Evolutionary conservation across 2,329 filamentous ascomycete genomes (phyloP).

Genomic region (Nothophaeocryptopus gaeumannii): DNA sequence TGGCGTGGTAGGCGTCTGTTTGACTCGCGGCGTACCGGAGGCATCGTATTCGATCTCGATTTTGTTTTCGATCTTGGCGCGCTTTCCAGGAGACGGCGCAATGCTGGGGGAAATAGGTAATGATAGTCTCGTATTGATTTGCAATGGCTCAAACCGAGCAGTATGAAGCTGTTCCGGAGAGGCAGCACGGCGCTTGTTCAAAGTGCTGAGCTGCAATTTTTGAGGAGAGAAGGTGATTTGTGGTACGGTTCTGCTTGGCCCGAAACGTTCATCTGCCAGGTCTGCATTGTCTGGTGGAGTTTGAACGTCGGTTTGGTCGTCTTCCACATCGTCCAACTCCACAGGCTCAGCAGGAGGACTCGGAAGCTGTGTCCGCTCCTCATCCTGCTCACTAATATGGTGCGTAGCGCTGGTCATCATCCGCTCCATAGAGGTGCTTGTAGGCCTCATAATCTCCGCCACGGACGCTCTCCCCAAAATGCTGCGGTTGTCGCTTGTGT

Average conservation of each 20-base stretch:
- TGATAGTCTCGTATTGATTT: constrained; percentile 15
- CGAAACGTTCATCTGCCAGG: too few species aligned
- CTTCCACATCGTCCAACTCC: too few species aligned
- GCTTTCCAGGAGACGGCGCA: constrained; percentile 17
- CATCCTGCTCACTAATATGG: too few species aligned
- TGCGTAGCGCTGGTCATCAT: constrained; percentile 14
- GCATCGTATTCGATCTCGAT: constrained; percentile 26
- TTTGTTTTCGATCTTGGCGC: constrained; percentile 17
- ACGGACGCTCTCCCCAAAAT: constrained; percentile 19
- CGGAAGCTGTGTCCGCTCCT: too few species aligned
- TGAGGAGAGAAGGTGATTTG: constrained; percentile 1
- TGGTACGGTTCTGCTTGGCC: not conserved
- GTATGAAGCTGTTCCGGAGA: constrained; percentile 31
- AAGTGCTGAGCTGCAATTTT: constrained; percentile 10
- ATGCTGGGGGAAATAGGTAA: too few species aligned
- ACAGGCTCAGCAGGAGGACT: too few species aligned
- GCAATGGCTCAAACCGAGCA: constrained; percentile 26
- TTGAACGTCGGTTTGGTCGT: too few species aligned
- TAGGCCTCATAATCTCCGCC: constrained; percentile 11
- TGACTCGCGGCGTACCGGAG: constrained; percentile 21
- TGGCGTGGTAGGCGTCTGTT: not conserved
- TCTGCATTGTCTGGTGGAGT: too few species aligned
- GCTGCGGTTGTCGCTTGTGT: constrained; percentile 13
- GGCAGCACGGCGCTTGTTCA: constrained; percentile 27
- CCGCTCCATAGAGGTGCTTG: constrained; percentile 21